phyloP scores from a whole-genome alignment of 2,329 filamentous ascomycete species.

The Pseudopithomyces maydicus region DNA sequence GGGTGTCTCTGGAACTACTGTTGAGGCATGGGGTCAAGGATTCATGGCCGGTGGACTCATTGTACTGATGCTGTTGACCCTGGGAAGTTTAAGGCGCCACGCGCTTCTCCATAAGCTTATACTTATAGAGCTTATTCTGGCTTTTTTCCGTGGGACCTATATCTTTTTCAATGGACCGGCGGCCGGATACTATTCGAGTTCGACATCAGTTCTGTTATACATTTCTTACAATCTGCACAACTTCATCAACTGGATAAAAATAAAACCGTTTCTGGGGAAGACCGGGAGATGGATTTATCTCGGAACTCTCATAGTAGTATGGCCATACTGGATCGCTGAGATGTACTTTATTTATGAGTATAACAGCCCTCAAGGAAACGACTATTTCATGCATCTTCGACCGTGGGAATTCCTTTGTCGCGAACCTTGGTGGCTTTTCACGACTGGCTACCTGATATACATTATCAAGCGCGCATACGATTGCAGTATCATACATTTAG shows the following conservation, averaged over 20 bases:
- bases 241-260: conserved; percentile 42
- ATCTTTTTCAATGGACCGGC: conserved; percentile 37
- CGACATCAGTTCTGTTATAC: conserved; percentile 40
- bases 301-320: conserved; percentile 34
- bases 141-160: conserved; percentile 42
- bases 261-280: conserved; percentile 38
- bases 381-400: conserved; percentile 31
- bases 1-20: conserved; percentile 20
- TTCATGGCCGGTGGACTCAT: conserved; percentile 41
- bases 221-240: conserved; percentile 44
- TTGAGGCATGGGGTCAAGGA: conserved; percentile 43
- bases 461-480: conserved; percentile 41
- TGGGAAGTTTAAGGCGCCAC: conserved; percentile 41
- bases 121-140: conserved; percentile 41
- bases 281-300: conserved; percentile 41
- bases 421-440: conserved; percentile 45
- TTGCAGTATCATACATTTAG: conserved; percentile 30
- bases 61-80: conserved; percentile 40
- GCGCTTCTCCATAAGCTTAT: conserved; percentile 42
- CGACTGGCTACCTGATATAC: conserved; percentile 36
- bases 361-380: conserved; percentile 39
- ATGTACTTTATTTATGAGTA: conserved; percentile 43
- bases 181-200: conserved; percentile 41
- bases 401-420: conserved; percentile 39
- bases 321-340: conserved; percentile 42